Conservation (phyloP, 345 rosid species). For the Dipteronia dyeriana region DNA sequence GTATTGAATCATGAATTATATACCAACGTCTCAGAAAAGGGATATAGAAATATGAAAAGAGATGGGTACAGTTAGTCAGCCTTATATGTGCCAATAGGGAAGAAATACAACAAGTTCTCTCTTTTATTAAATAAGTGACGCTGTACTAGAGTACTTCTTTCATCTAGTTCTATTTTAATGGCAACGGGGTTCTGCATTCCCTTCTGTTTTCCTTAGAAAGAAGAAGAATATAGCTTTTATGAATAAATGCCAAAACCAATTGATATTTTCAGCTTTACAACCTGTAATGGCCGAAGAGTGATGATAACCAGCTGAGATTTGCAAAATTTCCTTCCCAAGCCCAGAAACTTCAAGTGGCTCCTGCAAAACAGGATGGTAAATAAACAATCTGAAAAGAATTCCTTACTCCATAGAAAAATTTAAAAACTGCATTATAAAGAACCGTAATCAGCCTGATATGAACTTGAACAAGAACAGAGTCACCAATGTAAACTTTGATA, state of each 20-base stretch:
- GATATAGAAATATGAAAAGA: not conserved
- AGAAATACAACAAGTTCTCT: not conserved
- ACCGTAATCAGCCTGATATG: not conserved
- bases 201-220: not conserved
- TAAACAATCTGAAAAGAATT: not conserved
- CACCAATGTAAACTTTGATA: not conserved
- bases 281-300: conserved; percentile 96
- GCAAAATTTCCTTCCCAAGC: conserved; percentile 57
- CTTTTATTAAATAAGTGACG: not conserved
- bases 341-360: conserved; percentile 77
- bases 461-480: not conserved
- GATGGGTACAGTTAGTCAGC: not conserved
- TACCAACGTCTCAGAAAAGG: not conserved
- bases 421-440: not conserved
- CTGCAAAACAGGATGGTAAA: conserved; percentile 36
- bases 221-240: not conserved
- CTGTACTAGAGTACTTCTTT: not conserved
- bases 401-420: not conserved
- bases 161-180: not conserved
- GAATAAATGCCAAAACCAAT: not conserved
- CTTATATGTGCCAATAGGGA: not conserved
- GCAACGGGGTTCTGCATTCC: not conserved
- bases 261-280: conserved; percentile 17
- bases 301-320: conserved; percentile 82
- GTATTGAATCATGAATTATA: not conserved